A percentile compares a stretch with the other conserved stretches of the same genome.
These are phyloP conservation scores for Hylodesmum podocarpum DNA, from an alignment of 306 rosid genomes.

Conservation along the genomic window DNA sequence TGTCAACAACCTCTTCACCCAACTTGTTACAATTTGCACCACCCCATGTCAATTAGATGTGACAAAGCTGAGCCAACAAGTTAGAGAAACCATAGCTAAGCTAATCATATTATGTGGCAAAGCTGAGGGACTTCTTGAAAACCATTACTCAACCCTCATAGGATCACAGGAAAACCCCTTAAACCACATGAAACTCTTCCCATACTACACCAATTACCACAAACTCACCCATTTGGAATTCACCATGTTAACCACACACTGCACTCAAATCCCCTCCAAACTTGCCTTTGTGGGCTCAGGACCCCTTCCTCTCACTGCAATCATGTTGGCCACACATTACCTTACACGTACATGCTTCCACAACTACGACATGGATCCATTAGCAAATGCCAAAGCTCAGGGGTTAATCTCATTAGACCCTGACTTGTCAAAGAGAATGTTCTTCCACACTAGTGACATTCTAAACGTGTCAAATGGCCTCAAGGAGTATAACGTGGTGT, in stretches of 20 bases:
- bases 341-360: slow-evolving; percentile 45
- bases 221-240: slow-evolving; percentile 65
- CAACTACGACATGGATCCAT: slow-evolving; percentile 64
- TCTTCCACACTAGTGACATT: slow-evolving; percentile 62
- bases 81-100: slow-evolving; percentile 51
- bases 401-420: slow-evolving; percentile 45
- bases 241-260: slow-evolving; percentile 50
- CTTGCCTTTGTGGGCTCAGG: slow-evolving; percentile 79
- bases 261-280: slow-evolving; percentile 25
- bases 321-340: slow-evolving; percentile 61
- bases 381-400: slow-evolving; percentile 64
- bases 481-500: slow-evolving; percentile 58
- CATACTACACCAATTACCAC: slow-evolving; percentile 71
- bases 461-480: slow-evolving; percentile 48
- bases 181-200: slow-evolving; percentile 51
- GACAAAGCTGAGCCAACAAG: slow-evolving; percentile 29
- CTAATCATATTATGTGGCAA: slow-evolving; percentile 62
- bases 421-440: slow-evolving; percentile 60
- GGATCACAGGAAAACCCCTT: slow-evolving; percentile 48
- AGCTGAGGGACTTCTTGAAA: slow-evolving; percentile 73
- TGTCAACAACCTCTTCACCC: slow-evolving; percentile 66
- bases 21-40: slow-evolving; percentile 62
- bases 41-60: slow-evolving; percentile 51
- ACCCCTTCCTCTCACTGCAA: slow-evolving; percentile 74
- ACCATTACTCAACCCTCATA: slow-evolving; percentile 53